Base-by-base conservation (phyloP, 495 filamentous ascomycete genomes). In the Lineolata rhizophorae region DNA sequence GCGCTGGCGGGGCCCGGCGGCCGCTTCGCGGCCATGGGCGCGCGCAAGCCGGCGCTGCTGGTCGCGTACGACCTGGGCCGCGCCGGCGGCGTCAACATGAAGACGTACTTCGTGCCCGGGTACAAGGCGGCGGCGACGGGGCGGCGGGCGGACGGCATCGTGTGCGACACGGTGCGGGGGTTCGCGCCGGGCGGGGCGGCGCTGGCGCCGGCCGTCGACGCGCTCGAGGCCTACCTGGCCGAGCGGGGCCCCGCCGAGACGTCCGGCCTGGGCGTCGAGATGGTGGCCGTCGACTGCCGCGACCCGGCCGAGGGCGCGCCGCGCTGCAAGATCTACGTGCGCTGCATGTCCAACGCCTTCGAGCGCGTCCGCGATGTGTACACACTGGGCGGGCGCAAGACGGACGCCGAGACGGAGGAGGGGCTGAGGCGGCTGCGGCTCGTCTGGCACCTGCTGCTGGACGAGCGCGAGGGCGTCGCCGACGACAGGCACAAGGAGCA, bases 221-320 rank as follows among this genome's bases (percentile, higher is more conserved):
- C n/a, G n/a, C n/a, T n/a, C n/a, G 17, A 4, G 27, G 13, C n/a
- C 4, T 16, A 12, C 4, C 5, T 29, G 13, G 27, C 4, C 4
- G 17, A 29, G 4, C 27, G 8, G 27, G 8, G 29, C 15, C 19
- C 10, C 14, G 12, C 30, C 8, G 9, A 18, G 4, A n/a, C n/a
- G 4, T 20, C 18, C 30, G n/a, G 24, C 4, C n/a, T 1, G 18
- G 9, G 3, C 14, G 30, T 20, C 30, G 6, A 18, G 8, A 32
- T 32, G 30, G n/a, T 32, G 8, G 30, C 30, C 9, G 3, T 32
- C 30, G 30, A 32, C 17, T 18, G 30, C 30, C 4, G 11, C 18
- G 4, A 19, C 9, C 30, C 30, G 1, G 1, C 14, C 9, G 12
- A 8, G 9, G 30, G n/a, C n/a, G n/a, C n/a, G n/a, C n/a, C 30